Percentiles rank a stretch among this genome's conserved stretches.
Evolutionary conservation across 768 basidiomycete species (phyloP).

Genomic region (Lenzites betulinus): DNA sequence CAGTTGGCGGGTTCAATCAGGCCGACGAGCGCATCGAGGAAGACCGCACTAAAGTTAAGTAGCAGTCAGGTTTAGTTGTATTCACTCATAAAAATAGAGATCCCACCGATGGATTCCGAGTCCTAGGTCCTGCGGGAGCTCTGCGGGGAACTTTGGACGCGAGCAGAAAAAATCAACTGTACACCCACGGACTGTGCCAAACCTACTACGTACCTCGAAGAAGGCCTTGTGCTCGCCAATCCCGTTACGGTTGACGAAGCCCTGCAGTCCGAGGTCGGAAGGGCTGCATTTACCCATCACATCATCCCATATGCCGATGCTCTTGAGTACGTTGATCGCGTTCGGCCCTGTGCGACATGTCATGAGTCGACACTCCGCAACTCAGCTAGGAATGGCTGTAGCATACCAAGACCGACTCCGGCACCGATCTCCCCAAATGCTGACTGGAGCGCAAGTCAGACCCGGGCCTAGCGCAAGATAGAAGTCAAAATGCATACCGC

Average conservation of each 20-base stretch:
- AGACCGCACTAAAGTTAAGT: constrained; percentile 38
- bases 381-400: neutral
- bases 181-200: no score
- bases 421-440: constrained; percentile 55
- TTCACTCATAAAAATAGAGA: neutral
- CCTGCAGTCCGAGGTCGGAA: constrained; percentile 28
- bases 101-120: constrained; percentile 48
- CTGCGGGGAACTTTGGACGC: constrained; percentile 37
- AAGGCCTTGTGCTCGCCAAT: constrained; percentile 43
- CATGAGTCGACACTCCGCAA: neutral
- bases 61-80: no score
- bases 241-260: constrained; percentile 47
- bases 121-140: constrained; percentile 36
- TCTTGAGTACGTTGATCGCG: constrained; percentile 46
- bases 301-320: constrained; percentile 45
- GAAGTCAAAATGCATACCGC: constrained; percentile 36
- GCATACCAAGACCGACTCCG: constrained; percentile 51
- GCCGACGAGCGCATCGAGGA: constrained; percentile 50
- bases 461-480: neutral
- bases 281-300: constrained; percentile 42
- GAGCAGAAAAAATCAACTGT: neutral
- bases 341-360: constrained; percentile 45
- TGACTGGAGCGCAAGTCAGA: constrained; percentile 32
- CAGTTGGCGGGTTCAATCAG: constrained; percentile 43
- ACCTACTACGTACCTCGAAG: constrained; percentile 40